These are phyloP conservation scores for Starmerella floricola DNA, from an alignment of 805 yeast genomes.

Conservation along the genomic window DNA sequence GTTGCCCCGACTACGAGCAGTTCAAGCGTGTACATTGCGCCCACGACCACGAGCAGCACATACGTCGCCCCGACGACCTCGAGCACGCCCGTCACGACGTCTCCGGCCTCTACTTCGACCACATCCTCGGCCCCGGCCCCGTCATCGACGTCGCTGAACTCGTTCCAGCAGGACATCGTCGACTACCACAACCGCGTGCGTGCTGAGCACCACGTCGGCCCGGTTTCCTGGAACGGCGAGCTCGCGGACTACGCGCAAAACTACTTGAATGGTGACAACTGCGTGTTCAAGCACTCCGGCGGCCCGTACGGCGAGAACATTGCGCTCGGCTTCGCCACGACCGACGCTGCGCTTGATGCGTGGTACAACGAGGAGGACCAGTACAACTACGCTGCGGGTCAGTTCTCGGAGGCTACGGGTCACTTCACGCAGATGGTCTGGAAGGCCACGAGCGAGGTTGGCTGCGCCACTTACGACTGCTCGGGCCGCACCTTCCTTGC, in stretches of 20 bases:
- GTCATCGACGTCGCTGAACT: conserved; percentile 9
- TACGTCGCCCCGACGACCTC: conserved; percentile 20
- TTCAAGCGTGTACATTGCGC: conserved; percentile 17
- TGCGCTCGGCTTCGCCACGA: conserved; percentile 50
- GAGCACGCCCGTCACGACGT: conserved; percentile 15
- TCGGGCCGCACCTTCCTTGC: conserved; percentile 44
- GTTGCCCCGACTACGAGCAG: background rate
- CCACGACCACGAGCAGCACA: conserved; percentile 13
- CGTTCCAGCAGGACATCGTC: conserved; percentile 32
- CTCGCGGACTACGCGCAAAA: conserved; percentile 43
- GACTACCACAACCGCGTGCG: conserved; percentile 51
- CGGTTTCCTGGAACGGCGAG: conserved; percentile 42
- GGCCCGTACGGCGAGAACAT: conserved; percentile 65
- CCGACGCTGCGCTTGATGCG: conserved; percentile 48
- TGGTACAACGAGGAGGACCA: conserved; percentile 56
- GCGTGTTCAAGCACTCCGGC: conserved; percentile 50
- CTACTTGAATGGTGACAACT: conserved; percentile 37
- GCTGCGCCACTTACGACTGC: conserved; percentile 47
- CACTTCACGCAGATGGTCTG: conserved; percentile 75
- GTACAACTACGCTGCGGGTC: conserved; percentile 42
- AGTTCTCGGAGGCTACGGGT: conserved; percentile 42
- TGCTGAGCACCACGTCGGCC: conserved; percentile 40
- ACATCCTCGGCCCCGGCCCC: conserved; percentile 16
- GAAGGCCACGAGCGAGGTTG: conserved; percentile 47
- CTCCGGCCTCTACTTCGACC: conserved; percentile 20